phyloP scores from a whole-genome alignment of 1,284 basidiomycete genomes.

The Ceraceosorus bombacis region DNA sequence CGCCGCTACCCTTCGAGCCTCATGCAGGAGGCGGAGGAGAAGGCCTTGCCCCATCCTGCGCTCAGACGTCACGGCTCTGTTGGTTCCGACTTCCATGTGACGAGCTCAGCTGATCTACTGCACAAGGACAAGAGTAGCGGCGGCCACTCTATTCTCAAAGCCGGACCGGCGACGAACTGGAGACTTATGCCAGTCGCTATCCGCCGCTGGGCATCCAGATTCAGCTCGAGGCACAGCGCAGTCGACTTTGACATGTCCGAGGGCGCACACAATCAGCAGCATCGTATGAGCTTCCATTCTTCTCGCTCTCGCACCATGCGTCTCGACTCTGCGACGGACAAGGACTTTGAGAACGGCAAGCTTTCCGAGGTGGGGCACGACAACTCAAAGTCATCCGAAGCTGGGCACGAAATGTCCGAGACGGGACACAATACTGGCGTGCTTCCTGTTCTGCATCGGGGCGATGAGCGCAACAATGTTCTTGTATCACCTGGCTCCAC shows the following conservation, averaged over 20 bases:
- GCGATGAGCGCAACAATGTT: not conserved
- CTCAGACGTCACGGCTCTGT: not conserved
- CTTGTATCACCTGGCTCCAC: not conserved
- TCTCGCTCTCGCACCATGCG: not conserved
- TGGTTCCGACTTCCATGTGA: not conserved
- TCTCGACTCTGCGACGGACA: too few relatives aligned
- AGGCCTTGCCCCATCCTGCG: not conserved
- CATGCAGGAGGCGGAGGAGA: slow-evolving; percentile 1
- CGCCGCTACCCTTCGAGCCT: slow-evolving; percentile 31
- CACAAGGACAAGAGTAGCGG: not conserved
- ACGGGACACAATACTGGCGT: not conserved
- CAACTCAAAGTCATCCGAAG: not conserved
- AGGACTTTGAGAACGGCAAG: too few relatives aligned
- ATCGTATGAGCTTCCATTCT: not conserved
- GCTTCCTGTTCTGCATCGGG: not conserved
- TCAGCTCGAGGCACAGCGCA: not conserved
- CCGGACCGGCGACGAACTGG: too few relatives aligned
- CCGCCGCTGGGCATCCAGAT: not conserved
- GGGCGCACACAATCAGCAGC: not conserved
- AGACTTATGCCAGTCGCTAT: not conserved
- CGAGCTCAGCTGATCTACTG: not conserved
- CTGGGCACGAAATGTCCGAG: not conserved
- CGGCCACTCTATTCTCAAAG: too few relatives aligned
- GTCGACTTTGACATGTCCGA: not conserved
- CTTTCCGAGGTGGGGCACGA: not conserved